Evolutionary conservation across 805 yeast genomes (phyloP), one percentile per base, ranked within the genome.

Genomic region (Barnettozyma pratensis): DNA sequence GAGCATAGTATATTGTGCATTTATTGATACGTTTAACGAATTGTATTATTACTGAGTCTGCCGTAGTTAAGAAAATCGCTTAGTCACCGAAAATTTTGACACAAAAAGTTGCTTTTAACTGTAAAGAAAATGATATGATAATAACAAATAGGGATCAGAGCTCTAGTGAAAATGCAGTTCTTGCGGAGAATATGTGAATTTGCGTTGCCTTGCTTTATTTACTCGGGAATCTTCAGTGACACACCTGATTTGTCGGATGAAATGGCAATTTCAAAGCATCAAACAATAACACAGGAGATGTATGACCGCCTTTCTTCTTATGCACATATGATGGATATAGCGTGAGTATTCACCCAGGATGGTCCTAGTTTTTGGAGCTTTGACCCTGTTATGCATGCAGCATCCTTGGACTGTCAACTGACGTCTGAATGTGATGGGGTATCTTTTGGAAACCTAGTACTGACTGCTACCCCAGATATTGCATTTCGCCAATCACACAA

Each of bases 271-370:
- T 19, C 19, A 19, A 3, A 19, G 19, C 19, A 19, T 19, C 19
- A 19, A 3, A 51, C 46, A 4, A 48, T 60, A 7, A 7, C 56
- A 1, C 46, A 39, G 14, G 39, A 14, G 1, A 41, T 59, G 7
- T 59, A 54, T 36, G 42, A 50, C 19, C 42, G 51, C 3, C 45
- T 60, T 6, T 37, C 46, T 6, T 37, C 27, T 7, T 46, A 44
- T 31, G 60, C 64, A 0, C 59, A 57, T 43, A 29, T 61, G 11
- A 59, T 58, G 27, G 64, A 61, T 34, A 57, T 61, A 12, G 54
- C 63, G 43, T 56, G 27, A 42, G 57, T 54, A 35, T 19, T 19
- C 19, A 19, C 19, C 19, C 19, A 19, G 19, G 19, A 2, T 19
- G 19, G 19, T 19, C 19, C 3, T n/a, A n/a, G 19, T 19, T 19